A percentile compares a stretch with the other conserved stretches of the same genome.
phyloP scores from a whole-genome alignment of 768 basidiomycete species.

The Agrocybe pediades region DNA sequence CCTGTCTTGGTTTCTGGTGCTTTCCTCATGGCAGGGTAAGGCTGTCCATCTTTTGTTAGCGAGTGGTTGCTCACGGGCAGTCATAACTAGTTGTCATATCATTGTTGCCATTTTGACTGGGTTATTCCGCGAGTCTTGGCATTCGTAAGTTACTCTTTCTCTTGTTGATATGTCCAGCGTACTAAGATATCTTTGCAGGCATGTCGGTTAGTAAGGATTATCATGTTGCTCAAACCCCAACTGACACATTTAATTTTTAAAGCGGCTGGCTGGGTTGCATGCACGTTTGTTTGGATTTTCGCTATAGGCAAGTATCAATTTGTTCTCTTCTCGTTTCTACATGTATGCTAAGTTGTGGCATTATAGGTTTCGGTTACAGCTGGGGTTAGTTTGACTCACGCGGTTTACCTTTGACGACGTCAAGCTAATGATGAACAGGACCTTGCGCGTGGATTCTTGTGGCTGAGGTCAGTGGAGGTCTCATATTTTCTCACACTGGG shows the following conservation, averaged over 20 bases:
- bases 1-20: constrained; percentile 76
- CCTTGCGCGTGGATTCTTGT: constrained; percentile 79
- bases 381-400: constrained; percentile 61
- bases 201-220: constrained; percentile 28
- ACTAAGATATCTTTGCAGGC: constrained; percentile 17
- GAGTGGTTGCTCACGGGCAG: not conserved
- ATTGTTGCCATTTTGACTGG: constrained; percentile 69
- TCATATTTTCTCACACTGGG: not conserved
- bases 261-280: constrained; percentile 76
- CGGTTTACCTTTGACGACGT: not conserved
- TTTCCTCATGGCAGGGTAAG: constrained; percentile 67
- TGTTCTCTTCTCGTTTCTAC: not conserved
- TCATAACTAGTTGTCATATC: constrained; percentile 55
- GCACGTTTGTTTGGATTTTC: constrained; percentile 73
- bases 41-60: constrained; percentile 4
- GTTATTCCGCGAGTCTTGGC: constrained; percentile 58
- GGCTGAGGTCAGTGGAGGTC: constrained; percentile 45
- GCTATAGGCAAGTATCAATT: constrained; percentile 49
- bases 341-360: not conserved
- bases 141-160: constrained; percentile 30
- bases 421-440: constrained; percentile 3
- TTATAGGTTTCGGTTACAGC: constrained; percentile 65
- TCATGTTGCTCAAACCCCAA: not conserved
- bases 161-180: not conserved
- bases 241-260: not conserved